A percentile compares a stretch with the other conserved stretches of the same genome.
Evolutionary conservation across 257 asterid genomes (phyloP).

Genomic region (Lycium ferocissimum): DNA sequence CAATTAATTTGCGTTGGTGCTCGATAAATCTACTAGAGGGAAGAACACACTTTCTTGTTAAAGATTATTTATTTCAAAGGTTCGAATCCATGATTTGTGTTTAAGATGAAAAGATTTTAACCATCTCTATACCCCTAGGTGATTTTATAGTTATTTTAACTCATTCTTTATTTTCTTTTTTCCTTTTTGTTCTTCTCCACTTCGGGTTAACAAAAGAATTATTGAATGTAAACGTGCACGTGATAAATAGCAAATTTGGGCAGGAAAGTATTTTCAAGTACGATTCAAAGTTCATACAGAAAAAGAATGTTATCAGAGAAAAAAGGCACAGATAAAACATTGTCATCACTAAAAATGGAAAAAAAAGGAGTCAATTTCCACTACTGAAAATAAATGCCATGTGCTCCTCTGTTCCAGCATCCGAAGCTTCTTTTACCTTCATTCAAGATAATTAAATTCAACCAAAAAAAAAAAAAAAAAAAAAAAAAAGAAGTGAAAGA

Average conservation of each 20-base stretch:
- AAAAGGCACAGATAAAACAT: not conserved
- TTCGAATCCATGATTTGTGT: not conserved
- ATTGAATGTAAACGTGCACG: not conserved
- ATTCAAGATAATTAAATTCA: no score
- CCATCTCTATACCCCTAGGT: not conserved
- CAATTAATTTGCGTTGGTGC: no score
- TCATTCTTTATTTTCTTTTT: not conserved
- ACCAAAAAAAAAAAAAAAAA: no score
- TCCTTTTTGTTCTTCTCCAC: no score
- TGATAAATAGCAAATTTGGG: slow-evolving; percentile 2
- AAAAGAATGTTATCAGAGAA: not conserved
- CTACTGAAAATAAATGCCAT: not conserved
- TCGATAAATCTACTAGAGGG: not conserved
- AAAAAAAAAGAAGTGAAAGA: no score
- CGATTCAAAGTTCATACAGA: not conserved
- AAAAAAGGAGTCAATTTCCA: not conserved
- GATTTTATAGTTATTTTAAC: not conserved
- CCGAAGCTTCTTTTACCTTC: not conserved
- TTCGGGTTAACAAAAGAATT: not conserved
- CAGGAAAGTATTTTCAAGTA: not conserved
- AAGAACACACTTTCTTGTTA: not conserved
- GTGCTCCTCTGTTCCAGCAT: not conserved
- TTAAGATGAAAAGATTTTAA: not conserved
- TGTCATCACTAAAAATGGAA: not conserved
- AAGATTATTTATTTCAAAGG: not conserved